phyloP scores from a whole-genome alignment of 1,284 basidiomycete species.

The Apiotrichum gamsii region DNA sequence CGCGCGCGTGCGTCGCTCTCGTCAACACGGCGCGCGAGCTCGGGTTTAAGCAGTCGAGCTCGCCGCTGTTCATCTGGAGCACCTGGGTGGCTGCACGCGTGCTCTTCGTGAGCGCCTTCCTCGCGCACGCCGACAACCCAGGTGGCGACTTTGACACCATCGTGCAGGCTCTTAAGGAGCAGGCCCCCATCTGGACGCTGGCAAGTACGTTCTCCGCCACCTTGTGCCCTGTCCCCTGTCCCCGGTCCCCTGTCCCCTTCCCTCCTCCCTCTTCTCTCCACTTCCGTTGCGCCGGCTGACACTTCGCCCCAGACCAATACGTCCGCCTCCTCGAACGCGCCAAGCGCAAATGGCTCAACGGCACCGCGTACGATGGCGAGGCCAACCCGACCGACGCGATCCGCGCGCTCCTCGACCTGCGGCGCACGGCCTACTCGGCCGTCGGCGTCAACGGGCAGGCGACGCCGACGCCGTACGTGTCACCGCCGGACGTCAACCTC shows the following conservation, averaged over 20 bases:
- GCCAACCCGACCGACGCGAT: constrained; percentile 41
- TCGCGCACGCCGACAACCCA: constrained; percentile 28
- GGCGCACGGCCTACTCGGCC: constrained; percentile 44
- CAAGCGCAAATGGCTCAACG: constrained; percentile 38
- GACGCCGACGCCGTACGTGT: constrained; percentile 29
- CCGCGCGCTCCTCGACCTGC: constrained; percentile 44
- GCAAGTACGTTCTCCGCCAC: constrained; percentile 37
- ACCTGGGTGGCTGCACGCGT: constrained; percentile 47
- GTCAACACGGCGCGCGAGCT: constrained; percentile 20
- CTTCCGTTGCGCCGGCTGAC: background rate
- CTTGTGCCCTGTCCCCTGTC: too few relatives aligned
- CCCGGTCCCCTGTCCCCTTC: background rate
- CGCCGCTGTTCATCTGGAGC: constrained; percentile 45
- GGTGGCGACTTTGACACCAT: constrained; percentile 41
- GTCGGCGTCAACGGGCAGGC: constrained; percentile 31
- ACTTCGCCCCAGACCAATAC: constrained; percentile 40
- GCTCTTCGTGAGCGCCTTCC: constrained; percentile 41
- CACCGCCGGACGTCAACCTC: constrained; percentile 33
- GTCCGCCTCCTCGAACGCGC: constrained; percentile 44
- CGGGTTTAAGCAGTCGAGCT: constrained; percentile 24
- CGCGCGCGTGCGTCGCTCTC: constrained; percentile 30
- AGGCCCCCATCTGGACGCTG: constrained; percentile 38
- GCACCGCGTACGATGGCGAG: constrained; percentile 14
- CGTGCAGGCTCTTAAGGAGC: constrained; percentile 31
- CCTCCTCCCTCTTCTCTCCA: background rate